Conservation (phyloP, 768 basidiomycete genomes). For the Floccularia luteovirens region DNA sequence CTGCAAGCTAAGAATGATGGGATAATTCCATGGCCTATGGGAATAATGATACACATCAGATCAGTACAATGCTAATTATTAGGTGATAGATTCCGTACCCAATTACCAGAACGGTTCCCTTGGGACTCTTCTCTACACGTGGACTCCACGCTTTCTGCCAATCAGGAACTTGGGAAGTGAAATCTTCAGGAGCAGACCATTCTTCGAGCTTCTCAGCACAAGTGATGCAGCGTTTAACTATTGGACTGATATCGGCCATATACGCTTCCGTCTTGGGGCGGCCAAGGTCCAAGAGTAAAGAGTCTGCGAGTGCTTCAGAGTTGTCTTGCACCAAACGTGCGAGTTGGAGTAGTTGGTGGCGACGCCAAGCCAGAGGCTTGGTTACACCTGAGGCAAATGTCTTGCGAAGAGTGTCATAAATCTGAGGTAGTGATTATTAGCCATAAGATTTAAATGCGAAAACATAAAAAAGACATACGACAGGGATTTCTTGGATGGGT, state of each 20-base stretch:
- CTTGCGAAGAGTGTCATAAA: constrained; percentile 24
- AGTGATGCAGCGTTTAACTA: constrained; percentile 33
- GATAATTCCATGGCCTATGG: constrained; percentile 65
- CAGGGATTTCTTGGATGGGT: too few species aligned
- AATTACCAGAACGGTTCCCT: constrained; percentile 55
- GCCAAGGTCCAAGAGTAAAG: constrained; percentile 40
- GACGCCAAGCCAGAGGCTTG: constrained; percentile 50
- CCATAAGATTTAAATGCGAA: too few species aligned
- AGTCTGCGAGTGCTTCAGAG: constrained; percentile 37
- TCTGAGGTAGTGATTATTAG: too few species aligned
- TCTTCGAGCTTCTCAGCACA: constrained; percentile 43
- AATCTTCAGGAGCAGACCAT: constrained; percentile 43
- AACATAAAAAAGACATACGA: too few species aligned
- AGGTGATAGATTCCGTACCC: constrained; percentile 22
- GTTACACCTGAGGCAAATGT: constrained; percentile 47
- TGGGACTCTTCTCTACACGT: constrained; percentile 46
- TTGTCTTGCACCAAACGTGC: constrained; percentile 61
- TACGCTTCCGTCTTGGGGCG: constrained; percentile 35
- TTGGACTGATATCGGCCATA: constrained; percentile 33
- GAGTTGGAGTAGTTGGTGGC: constrained; percentile 57
- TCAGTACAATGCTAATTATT: neutral
- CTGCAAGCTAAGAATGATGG: constrained; percentile 43
- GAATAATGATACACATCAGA: neutral
- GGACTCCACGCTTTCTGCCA: constrained; percentile 47
- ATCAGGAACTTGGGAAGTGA: constrained; percentile 26